Evolutionary conservation across 169 alveolate genomes (phyloP).

Genomic region (Plasmodium coatneyi): DNA sequence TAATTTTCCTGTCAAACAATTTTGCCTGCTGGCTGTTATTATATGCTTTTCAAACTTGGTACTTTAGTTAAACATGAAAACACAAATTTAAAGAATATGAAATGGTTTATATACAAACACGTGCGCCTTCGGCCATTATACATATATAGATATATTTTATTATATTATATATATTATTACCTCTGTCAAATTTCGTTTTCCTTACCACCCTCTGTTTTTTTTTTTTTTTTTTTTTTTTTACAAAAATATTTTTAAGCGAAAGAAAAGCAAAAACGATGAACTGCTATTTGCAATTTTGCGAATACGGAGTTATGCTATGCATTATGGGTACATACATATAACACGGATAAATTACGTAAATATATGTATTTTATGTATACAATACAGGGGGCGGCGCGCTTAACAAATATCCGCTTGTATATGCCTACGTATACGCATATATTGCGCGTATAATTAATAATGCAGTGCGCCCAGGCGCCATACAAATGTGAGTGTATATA

Average conservation of each 20-base stretch:
- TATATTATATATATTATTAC: neutral
- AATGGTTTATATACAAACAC: neutral
- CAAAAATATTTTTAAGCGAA: constrained; percentile 8
- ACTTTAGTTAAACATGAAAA: constrained; percentile 15
- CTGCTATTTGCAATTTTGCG: constrained; percentile 20
- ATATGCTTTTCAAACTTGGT: constrained; percentile 13
- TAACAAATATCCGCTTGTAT: neutral
- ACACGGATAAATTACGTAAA: too few species aligned
- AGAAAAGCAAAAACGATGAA: neutral
- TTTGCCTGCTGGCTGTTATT: constrained; percentile 9
- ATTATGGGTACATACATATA: neutral
- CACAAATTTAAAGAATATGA: constrained; percentile 27
- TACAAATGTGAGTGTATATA: neutral
- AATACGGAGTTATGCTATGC: constrained; percentile 1
- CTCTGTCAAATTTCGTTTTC: constrained; percentile 8
- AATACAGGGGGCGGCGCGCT: neutral
- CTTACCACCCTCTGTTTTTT: neutral
- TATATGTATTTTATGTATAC: neutral
- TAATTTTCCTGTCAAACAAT: constrained; percentile 5
- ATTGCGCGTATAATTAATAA: neutral
- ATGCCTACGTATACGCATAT: neutral
- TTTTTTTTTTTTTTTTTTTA: constrained; percentile 18
- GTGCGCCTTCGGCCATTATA: neutral
- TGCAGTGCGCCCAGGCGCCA: neutral
- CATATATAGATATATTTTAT: neutral